Base-by-base conservation (phyloP, 345 rosid species). In the Physaria fendleri region DNA sequence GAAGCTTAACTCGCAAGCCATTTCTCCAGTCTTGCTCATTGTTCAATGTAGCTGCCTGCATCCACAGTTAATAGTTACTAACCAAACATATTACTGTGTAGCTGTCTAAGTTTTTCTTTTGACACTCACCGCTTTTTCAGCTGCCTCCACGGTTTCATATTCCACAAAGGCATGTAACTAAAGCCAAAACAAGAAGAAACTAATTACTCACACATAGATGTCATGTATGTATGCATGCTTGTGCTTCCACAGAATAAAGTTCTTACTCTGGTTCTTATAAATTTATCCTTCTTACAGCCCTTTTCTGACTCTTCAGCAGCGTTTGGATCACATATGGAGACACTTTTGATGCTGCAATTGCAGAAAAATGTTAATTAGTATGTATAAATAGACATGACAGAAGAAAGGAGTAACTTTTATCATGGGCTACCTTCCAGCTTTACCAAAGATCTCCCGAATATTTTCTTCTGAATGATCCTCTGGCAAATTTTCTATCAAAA, bases 401-500 rank as follows among this genome's bases (percentile, higher is more conserved):
- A 28, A 33, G 30, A 42, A 58, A 15, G 8, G 38, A 20, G 33
- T 34, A 16, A 4, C 30, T n/a, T n/a, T n/a, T 44, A 21, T 8
- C 29, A 51, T 59, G 7, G 17, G 76, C 27, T 83, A 92, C 98
- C 70, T 82, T 78, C 98, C 98, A 44, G 80, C 93, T 74, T 72
- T 82, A 18, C 81, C 75, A 74, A 86, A 92, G 43, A 86, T 76
- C 69, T 66, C 76, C 48, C 59, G 62, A 40, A 92, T 76, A 68
- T 84, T 88, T 74, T 78, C 81, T 39, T 71, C 74, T 6, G 97
- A 86, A 75, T 84, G 93, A 79, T 88, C 91, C 59, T 75, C 85
- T 11, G 98, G 98, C 71, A 92, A 77, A 64, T 92, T 92, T 77
- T 92, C 98, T 59, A 84, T 91, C 82, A 92, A 72, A 69, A 88